Base-by-base conservation (phyloP, 2,329 filamentous ascomycete genomes). In the Cercospora nicotianae region DNA sequence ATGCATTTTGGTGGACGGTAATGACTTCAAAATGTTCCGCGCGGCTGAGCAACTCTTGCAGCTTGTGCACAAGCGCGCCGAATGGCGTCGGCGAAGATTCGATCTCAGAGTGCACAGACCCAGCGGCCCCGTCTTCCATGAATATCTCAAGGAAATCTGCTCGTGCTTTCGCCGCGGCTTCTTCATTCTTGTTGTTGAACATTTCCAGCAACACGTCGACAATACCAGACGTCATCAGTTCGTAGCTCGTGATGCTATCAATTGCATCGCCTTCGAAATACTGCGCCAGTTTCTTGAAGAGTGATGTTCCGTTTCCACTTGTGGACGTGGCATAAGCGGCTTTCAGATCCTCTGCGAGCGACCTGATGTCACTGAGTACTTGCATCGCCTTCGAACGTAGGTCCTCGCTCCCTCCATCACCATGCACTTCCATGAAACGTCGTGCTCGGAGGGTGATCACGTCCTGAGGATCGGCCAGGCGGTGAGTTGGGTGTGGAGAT, bases 11-110 rank as follows among this genome's bases (percentile, higher is more conserved):
- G 78, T 96, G 93, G 65, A 98, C 94, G 7, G 95, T 99, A 69
- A 97, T 88, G 55, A 99, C 94, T 77, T 99, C 95, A 75, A 98
- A 99, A 83, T 98, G 94, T 82, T 99, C 95, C 36, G 94, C 96
- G 73, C 95, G 90, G 83, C 95, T 99, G 66, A 99, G 87, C 67
- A 99, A 83, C 81, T 99, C 95, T 80, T 99, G 95, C 33, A 99
- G 84, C 80, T 99, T 99, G 78, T 94, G 91, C 48, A 97, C 90
- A 78, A 99, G 85, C 63, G 96, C 87, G 75, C 93, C 95, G 79
- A 98, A 97, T 0, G 93, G 90, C 0, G 94, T 97, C 0, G 89
- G 86, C 2, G 92, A 89, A 10, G 90, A 91, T 65, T 91, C 87
- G 12, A 85, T 85, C 36, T 85, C 88, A 4, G 87, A 86, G 16